Percentiles rank a stretch among this genome's conserved stretches.
Conservation (phyloP, 305 asterid genomes). For the Plantago coronopus region DNA sequence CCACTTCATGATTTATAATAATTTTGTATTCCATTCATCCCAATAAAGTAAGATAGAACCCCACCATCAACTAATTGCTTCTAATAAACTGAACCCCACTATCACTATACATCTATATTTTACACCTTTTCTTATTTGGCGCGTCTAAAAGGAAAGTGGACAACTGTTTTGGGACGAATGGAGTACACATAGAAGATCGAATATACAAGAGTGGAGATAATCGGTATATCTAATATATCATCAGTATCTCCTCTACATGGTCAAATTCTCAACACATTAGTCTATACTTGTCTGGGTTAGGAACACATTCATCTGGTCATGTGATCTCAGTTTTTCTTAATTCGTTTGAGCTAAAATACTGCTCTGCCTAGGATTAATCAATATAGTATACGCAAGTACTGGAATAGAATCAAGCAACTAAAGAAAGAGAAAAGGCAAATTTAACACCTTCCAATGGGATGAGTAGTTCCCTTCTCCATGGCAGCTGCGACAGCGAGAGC, state of each 20-base stretch:
- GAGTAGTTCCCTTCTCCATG: conserved; percentile 99
- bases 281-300: background rate
- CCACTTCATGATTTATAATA: too few species aligned
- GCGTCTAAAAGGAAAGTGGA: too few species aligned
- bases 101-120: too few species aligned
- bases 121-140: too few species aligned
- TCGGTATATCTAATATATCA: too few species aligned
- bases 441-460: conserved; percentile 93
- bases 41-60: too few species aligned
- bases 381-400: background rate
- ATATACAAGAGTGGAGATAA: background rate
- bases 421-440: background rate
- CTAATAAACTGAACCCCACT: too few species aligned
- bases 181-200: too few species aligned
- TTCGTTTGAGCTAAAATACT: background rate
- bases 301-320: background rate
- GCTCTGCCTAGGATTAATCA: background rate
- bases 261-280: background rate
- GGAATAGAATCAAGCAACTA: conserved; percentile 10
- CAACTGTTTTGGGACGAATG: too few species aligned
- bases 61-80: too few species aligned
- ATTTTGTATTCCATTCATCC: too few species aligned
- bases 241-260: background rate
- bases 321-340: background rate
- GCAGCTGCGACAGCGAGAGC: conserved; percentile 99